phyloP scores from a whole-genome alignment of 495 filamentous ascomycete species.

The Aspergillus bridgeri region DNA sequence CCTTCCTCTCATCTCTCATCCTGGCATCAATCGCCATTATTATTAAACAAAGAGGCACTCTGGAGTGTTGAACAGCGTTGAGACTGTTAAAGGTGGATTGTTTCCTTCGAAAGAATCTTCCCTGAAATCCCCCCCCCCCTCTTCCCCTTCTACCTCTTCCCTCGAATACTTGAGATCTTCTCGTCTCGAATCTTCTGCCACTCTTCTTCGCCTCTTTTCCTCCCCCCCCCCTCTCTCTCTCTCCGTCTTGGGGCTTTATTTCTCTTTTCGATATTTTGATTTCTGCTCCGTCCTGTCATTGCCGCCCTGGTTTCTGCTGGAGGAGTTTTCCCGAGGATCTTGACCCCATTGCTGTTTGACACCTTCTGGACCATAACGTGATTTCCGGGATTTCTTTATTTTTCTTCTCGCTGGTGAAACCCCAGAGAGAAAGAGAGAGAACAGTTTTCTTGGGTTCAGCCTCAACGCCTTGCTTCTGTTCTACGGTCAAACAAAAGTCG shows the following conservation, averaged over 20 bases:
- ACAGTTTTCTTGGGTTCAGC: conserved; percentile 3
- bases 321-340: conserved; percentile 13
- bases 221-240: conserved; percentile 19
- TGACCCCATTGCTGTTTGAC: conserved; percentile 6
- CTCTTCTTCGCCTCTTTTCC: conserved; percentile 11
- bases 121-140: conserved; percentile 8
- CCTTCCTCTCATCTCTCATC: conserved; percentile 5
- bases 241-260: neutral
- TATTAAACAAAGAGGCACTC: neutral
- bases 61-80: neutral
- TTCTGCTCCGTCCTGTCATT: conserved; percentile 5
- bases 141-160: too few species aligned
- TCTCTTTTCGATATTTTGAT: neutral
- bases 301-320: conserved; percentile 12
- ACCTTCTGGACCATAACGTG: conserved; percentile 16
- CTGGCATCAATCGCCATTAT: conserved; percentile 5
- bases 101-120: conserved; percentile 2
- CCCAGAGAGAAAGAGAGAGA: conserved; percentile 9
- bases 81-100: neutral
- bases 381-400: conserved; percentile 14
- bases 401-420: conserved; percentile 17
- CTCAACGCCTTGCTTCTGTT: conserved; percentile 14
- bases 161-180: conserved; percentile 5
- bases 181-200: neutral
- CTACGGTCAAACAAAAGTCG: conserved; percentile 18